Evolutionary conservation across 2,329 filamentous ascomycete genomes (phyloP).

Genomic region (Aureobasidium sp.): DNA sequence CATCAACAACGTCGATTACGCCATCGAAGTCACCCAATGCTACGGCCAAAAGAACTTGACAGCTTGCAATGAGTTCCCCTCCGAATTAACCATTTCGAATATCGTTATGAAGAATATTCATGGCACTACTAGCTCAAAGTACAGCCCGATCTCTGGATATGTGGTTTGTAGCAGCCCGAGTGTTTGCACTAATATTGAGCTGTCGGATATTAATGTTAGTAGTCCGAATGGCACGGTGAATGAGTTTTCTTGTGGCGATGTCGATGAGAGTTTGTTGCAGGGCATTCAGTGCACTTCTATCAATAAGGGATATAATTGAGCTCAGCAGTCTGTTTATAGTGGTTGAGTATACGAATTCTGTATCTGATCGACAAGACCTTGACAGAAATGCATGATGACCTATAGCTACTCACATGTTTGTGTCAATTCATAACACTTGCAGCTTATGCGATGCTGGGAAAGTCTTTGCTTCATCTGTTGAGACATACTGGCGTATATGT

Average conservation of each 20-base stretch:
- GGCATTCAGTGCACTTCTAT: slow-evolving; percentile 23
- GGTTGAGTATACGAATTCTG: background rate
- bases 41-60: slow-evolving; percentile 57
- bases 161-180: slow-evolving; percentile 38
- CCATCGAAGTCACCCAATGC: slow-evolving; percentile 59
- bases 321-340: background rate
- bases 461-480: background rate
- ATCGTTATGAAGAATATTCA: slow-evolving; percentile 50
- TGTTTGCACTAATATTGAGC: slow-evolving; percentile 45
- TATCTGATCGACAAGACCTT: background rate
- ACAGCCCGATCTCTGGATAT: slow-evolving; percentile 36
- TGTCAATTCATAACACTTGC: background rate
- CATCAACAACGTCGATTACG: slow-evolving; percentile 57
- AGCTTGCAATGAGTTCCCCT: slow-evolving; percentile 53
- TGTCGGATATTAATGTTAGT: slow-evolving; percentile 24
- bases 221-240: slow-evolving; percentile 24
- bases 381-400: background rate
- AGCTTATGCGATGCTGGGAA: background rate
- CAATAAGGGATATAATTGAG: slow-evolving; percentile 7
- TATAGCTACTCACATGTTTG: too few species aligned
- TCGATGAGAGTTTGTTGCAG: slow-evolving; percentile 25
- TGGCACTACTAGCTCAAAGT: slow-evolving; percentile 45
- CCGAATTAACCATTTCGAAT: slow-evolving; percentile 48
- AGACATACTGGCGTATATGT: background rate
- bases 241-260: slow-evolving; percentile 26